Base-by-base conservation (phyloP, 176 grass and related monocot genomes). In the Bothriochloa decipiens region DNA sequence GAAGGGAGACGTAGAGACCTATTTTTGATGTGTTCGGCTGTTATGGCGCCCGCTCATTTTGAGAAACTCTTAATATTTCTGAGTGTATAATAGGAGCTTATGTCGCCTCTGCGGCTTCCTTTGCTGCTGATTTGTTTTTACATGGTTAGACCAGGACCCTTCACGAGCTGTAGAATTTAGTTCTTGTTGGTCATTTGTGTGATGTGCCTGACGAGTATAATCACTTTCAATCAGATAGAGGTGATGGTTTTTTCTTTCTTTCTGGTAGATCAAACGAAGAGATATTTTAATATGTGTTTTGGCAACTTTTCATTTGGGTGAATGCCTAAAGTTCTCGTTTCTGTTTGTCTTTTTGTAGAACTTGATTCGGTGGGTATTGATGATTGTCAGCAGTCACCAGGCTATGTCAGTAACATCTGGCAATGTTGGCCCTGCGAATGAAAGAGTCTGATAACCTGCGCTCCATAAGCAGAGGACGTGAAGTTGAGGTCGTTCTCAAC, bases 1-100 rank as follows among this genome's bases (percentile, higher is more conserved):
- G 91, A 71, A 89, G 96, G 86, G 96, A 91, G 58, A 81, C 92
- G 69, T 92, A 86, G 68, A 60, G 36, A 53, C 20, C 8, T 62
- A 22, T 46, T 88, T 88, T 74, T 72, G 68, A 78, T 68, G 33
- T 88, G 35, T 65, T 43, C 28, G 11, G 81, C 68, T 57, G 66
- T 77, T 76, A 17, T 32, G 45, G 82, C 17, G 11, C 46, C 63
- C 68, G 11, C 63, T 42, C 25, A 77, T 80, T 78, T 83, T 86
- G 79, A 33, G 37, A 49, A 49, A 61, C 63, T 46, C 35, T 74
- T 81, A 23, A 75, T 75, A 66, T 68, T 87, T 86, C 27, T 33
- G 81, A 80, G 81, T 84, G 87, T 88, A 88, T 88, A 84, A 88
- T 79, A 65, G 67, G 82, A 88, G 18, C 77, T 84, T 69, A 74